These are phyloP conservation scores for Xylaria nigripes DNA, from an alignment of 495 filamentous ascomycete genomes.

Conservation along the genomic window DNA sequence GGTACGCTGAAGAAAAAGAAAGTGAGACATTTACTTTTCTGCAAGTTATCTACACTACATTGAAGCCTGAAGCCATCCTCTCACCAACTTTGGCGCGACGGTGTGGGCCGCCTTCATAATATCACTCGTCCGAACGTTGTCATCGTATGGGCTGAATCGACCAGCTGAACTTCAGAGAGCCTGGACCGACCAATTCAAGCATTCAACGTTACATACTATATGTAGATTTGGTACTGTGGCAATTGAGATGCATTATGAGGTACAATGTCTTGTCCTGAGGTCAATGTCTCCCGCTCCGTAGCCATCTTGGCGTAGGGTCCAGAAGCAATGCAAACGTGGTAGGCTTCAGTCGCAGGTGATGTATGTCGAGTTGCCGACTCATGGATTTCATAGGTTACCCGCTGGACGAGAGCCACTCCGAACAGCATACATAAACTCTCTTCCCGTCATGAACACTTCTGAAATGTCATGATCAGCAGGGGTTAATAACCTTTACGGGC, in stretches of 20 bases:
- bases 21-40: too few relatives aligned
- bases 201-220: background rate
- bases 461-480: constrained; percentile 5
- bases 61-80: background rate
- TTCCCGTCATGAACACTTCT: background rate
- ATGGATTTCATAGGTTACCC: background rate
- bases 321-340: background rate
- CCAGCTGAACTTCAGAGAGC: constrained; percentile 8
- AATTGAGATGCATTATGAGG: constrained; percentile 1
- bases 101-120: background rate
- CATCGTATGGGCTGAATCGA: constrained; percentile 4
- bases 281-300: background rate
- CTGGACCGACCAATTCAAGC: constrained; percentile 2
- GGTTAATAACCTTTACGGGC: background rate
- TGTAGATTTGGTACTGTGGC: background rate
- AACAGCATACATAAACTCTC: background rate
- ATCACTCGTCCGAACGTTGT: background rate
- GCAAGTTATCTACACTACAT: background rate
- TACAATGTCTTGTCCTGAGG: background rate
- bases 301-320: constrained; percentile 1
- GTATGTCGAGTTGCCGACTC: background rate
- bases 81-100: background rate
- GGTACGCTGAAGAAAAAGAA: too few relatives aligned
- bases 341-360: background rate
- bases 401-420: background rate